Conservation (phyloP, 106 monocot genomes). For the Dendrobium nobile region DNA sequence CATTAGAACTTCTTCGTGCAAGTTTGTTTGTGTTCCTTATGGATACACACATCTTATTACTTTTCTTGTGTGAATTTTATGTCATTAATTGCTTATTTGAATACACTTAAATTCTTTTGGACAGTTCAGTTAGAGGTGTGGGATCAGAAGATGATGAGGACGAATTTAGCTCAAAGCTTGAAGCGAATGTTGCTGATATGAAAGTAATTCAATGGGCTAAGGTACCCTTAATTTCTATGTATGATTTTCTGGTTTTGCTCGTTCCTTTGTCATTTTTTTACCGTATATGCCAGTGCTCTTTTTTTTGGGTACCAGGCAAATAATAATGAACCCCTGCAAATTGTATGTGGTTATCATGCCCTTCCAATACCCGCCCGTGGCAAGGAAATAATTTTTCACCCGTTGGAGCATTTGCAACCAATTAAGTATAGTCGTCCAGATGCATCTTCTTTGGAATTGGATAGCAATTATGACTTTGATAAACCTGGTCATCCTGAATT, state of each 20-base stretch:
- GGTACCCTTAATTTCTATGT: slow-evolving; percentile 28
- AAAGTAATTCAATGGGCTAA: slow-evolving; percentile 96
- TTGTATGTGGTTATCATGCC: slow-evolving; percentile 83
- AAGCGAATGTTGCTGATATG: slow-evolving; percentile 51
- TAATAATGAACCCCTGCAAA: slow-evolving; percentile 79
- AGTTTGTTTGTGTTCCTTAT: background rate
- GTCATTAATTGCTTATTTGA: background rate
- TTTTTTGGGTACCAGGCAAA: slow-evolving; percentile 37
- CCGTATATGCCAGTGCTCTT: slow-evolving; percentile 1
- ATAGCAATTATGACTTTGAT: slow-evolving; percentile 19
- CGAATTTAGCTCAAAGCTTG: slow-evolving; percentile 38
- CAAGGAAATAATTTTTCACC: slow-evolving; percentile 80
- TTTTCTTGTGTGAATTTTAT: background rate
- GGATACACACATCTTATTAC: background rate
- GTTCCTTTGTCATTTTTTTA: background rate
- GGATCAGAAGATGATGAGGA: slow-evolving; percentile 81
- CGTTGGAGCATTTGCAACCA: slow-evolving; percentile 83
- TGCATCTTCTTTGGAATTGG: slow-evolving; percentile 38
- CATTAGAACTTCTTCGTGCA: background rate
- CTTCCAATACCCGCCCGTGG: slow-evolving; percentile 69
- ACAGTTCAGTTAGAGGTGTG: slow-evolving; percentile 81
- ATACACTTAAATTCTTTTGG: slow-evolving; percentile 38
- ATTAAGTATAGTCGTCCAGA: slow-evolving; percentile 63
- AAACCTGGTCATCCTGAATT: slow-evolving; percentile 28
- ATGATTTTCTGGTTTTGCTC: background rate